Evolutionary conservation across 2,329 filamentous ascomycete genomes (phyloP).

Genomic region (Colletotrichum sp.): DNA sequence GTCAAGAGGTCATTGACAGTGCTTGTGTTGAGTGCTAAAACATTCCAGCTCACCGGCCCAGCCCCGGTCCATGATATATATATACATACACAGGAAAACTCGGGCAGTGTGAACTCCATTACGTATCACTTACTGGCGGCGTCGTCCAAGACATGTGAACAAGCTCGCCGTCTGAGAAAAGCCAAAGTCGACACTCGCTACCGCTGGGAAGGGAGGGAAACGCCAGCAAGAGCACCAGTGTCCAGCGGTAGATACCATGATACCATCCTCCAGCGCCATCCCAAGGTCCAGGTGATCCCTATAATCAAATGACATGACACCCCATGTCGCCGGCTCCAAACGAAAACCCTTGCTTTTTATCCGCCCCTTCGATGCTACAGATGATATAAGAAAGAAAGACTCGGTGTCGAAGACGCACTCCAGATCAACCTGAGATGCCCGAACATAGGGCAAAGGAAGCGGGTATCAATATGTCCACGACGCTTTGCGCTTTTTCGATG

Average conservation of each 20-base stretch:
- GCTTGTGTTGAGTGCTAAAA: neutral
- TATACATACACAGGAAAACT: neutral
- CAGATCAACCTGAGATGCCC: conserved; percentile 13
- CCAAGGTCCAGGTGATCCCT: neutral
- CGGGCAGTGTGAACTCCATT: neutral
- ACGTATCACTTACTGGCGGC: neutral
- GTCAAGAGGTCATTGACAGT: neutral
- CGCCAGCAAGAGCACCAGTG: neutral
- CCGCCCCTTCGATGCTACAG: conserved; percentile 9
- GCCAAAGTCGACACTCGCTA: neutral
- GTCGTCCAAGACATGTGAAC: neutral
- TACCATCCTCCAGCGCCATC: conserved; percentile 4
- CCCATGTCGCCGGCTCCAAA: conserved; percentile 1
- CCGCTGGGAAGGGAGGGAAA: neutral
- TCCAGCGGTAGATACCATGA: neutral
- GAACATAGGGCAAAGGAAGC: neutral
- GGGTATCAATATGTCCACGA: conserved; percentile 17
- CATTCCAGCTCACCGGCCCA: neutral
- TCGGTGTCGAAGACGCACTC: conserved; percentile 9
- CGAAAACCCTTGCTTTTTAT: conserved; percentile 15
- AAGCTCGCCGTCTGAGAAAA: neutral
- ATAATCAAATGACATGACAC: conserved; percentile 1
- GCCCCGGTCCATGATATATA: neutral
- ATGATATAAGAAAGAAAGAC: conserved; percentile 12
- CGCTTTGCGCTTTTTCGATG: conserved; percentile 16